These are phyloP conservation scores for Aquilaria sinensis DNA, from an alignment of 345 rosid species.

Conservation along the genomic window DNA sequence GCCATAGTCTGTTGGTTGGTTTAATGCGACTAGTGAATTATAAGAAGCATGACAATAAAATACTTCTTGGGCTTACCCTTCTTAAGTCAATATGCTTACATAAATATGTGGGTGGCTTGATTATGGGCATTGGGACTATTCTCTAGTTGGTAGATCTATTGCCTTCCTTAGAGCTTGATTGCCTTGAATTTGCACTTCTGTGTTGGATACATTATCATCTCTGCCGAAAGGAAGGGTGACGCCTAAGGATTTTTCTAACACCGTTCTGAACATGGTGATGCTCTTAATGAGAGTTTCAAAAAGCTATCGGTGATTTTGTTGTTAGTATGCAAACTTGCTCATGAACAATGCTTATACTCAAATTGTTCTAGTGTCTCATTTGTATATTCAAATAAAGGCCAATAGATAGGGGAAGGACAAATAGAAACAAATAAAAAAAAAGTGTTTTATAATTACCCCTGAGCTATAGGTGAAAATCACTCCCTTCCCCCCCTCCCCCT, in stretches of 20 bases:
- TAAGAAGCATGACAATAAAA: slow-evolving; percentile 41
- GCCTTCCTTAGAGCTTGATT: slow-evolving; percentile 37
- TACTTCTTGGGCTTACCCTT: slow-evolving; percentile 43
- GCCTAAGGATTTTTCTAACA: slow-evolving; percentile 41
- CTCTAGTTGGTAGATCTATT: slow-evolving; percentile 48
- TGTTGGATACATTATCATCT: slow-evolving; percentile 44
- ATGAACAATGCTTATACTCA: slow-evolving; percentile 40
- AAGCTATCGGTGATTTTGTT: slow-evolving; percentile 50
- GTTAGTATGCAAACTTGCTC: slow-evolving; percentile 58
- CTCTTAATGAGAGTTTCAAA: slow-evolving; percentile 55
- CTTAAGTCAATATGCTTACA: slow-evolving; percentile 42
- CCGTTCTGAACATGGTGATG: slow-evolving; percentile 48
- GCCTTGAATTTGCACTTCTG: slow-evolving; percentile 46
- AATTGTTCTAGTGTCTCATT: too few relatives aligned
- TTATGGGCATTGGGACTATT: slow-evolving; percentile 52
- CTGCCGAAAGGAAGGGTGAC: slow-evolving; percentile 40
- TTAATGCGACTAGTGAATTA: slow-evolving; percentile 56
- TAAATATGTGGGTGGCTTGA: slow-evolving; percentile 31
- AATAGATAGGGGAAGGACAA: too few relatives aligned
- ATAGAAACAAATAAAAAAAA: too few relatives aligned
- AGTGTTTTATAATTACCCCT: too few relatives aligned
- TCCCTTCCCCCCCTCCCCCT: too few relatives aligned
- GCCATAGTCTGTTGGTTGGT: slow-evolving; percentile 56
- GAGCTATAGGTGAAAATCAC: too few relatives aligned
- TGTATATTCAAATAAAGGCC: too few relatives aligned